Percentiles rank a stretch among this genome's conserved stretches.
Conservation (phyloP, 495 filamentous ascomycete genomes). For the Penicillium cinerascens region DNA sequence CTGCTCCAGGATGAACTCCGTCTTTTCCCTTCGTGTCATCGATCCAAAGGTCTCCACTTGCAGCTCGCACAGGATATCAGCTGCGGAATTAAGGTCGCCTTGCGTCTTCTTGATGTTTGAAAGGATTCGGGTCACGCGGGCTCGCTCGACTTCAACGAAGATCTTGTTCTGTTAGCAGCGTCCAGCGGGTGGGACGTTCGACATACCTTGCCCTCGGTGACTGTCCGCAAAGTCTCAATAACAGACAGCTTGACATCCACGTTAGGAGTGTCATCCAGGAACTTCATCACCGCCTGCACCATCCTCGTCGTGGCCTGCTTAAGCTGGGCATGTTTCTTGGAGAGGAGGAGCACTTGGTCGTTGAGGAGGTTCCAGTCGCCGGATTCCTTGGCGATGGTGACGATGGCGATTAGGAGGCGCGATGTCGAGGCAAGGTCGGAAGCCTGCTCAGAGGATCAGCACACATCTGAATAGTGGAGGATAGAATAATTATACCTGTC, state of each 20-base stretch:
- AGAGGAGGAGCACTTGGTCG: slow-evolving; percentile 90
- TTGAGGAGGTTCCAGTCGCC: slow-evolving; percentile 91
- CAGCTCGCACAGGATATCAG: slow-evolving; percentile 91
- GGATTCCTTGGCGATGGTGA: slow-evolving; percentile 89
- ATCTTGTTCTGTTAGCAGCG: slow-evolving; percentile 52
- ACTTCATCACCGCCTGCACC: slow-evolving; percentile 94
- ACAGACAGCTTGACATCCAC: slow-evolving; percentile 84
- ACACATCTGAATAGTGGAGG: neutral
- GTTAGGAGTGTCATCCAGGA: slow-evolving; percentile 76
- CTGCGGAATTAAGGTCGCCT: slow-evolving; percentile 84
- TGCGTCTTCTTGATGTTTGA: slow-evolving; percentile 96
- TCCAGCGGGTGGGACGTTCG: neutral
- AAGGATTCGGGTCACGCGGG: slow-evolving; percentile 88
- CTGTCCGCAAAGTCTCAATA: slow-evolving; percentile 91
- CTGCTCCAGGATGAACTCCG: slow-evolving; percentile 95
- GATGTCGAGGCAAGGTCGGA: slow-evolving; percentile 95
- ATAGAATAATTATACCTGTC: slow-evolving; percentile 63
- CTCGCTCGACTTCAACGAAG: slow-evolving; percentile 97
- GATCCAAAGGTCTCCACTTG: slow-evolving; percentile 99
- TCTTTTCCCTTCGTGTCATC: slow-evolving; percentile 96
- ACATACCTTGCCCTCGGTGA: slow-evolving; percentile 91
- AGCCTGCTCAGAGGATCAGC: slow-evolving; percentile 51
- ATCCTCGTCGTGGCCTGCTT: slow-evolving; percentile 98
- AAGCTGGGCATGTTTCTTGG: slow-evolving; percentile 99
- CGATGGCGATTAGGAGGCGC: slow-evolving; percentile 77